Conservation (phyloP, 257 asterid species). For the Eustoma russellianum region DNA sequence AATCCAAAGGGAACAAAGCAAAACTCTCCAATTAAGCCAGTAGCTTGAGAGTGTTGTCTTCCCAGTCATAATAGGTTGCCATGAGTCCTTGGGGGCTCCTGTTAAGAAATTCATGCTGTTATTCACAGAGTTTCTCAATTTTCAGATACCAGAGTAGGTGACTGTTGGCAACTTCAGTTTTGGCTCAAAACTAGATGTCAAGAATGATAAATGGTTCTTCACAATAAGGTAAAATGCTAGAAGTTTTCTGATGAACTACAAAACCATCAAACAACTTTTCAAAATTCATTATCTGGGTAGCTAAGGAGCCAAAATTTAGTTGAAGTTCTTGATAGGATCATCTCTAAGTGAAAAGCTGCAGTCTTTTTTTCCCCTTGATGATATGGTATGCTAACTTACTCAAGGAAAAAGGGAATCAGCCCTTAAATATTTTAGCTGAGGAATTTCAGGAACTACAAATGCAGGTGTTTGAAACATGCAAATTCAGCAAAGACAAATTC, state of each 20-base stretch:
- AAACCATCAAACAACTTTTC: too few species aligned
- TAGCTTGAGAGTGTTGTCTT: slow-evolving; percentile 67
- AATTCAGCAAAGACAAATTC: not conserved
- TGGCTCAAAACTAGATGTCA: not conserved
- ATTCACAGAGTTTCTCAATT: not conserved
- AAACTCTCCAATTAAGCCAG: slow-evolving; percentile 90
- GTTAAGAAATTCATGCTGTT: slow-evolving; percentile 66
- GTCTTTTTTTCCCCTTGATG: not conserved
- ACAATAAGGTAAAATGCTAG: too few species aligned
- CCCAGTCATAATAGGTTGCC: slow-evolving; percentile 78
- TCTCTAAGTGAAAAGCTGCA: not conserved
- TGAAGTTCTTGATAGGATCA: not conserved
- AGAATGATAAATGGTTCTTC: not conserved
- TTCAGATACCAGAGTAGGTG: not conserved
- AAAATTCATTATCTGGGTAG: too few species aligned
- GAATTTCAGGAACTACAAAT: too few species aligned
- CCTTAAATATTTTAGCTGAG: too few species aligned
- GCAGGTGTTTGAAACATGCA: slow-evolving; percentile 1
- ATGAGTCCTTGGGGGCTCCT: slow-evolving; percentile 57
- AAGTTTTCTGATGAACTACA: too few species aligned
- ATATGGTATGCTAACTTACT: too few species aligned
- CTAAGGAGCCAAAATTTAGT: not conserved
- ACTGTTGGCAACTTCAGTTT: not conserved
- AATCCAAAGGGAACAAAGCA: slow-evolving; percentile 67
- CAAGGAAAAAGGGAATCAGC: too few species aligned